Base-by-base conservation (phyloP, 345 rosid genomes). In the Abelmoschus esculentus region DNA sequence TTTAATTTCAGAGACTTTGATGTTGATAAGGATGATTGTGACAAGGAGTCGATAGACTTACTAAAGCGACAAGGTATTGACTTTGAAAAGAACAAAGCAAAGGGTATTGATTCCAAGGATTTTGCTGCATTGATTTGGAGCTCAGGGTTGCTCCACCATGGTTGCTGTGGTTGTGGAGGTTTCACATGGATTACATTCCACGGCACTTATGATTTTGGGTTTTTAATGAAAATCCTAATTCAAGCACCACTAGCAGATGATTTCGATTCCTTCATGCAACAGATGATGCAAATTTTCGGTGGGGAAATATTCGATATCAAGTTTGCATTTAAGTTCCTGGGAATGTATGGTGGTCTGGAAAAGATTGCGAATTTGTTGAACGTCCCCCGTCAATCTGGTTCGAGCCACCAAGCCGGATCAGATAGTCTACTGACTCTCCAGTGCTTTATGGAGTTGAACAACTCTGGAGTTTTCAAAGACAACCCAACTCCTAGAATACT, bases 351-450 rank as follows among this genome's bases (percentile, higher is more conserved):
- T 0, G 83, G 80, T 47, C 14, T 31, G 54, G 17, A 53, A 36
- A n/a, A 26, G 32, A 1, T 3, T 44, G 46, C 5, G 6, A 18
- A 31, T 53, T 60, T 60, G 44, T 56, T 55, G 50, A 49, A 63
- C 61, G 36, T 11, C 55, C 60, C 66, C 28, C 18, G 42, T 67
- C 57, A 61, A 61, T 42, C 11, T 34, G 32, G 68, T 0, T 61
- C 22, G 59, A 57, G 70, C 77, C 47, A 57, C 72, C 49, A 31
- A 2, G 81, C 84, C 13, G 81, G 81, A 4, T 81, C 84, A 1
- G 81, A 81, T 12, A 81, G 81, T 40, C 47, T 81, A 76, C 72
- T 78, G 55, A 81, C 80, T 57, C 66, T 75, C 63, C 80, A 73
- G 10, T 31, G 63, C 15, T 59, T 31, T 2, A 59, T 59, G 63